Base-by-base conservation (phyloP, 1,139 yeast genomes). In the Kodamaea sp. region DNA sequence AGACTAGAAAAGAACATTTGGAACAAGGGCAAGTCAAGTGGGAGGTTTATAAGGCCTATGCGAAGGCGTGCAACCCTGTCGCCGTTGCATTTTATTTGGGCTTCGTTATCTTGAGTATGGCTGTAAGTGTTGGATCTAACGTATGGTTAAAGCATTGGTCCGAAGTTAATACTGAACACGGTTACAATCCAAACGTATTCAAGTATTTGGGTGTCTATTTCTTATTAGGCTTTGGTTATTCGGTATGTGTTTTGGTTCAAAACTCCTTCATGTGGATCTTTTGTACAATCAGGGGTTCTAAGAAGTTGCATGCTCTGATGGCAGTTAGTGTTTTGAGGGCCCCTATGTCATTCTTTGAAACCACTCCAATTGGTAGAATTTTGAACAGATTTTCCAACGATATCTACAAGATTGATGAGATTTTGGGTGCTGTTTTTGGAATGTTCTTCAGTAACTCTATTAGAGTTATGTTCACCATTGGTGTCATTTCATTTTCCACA, bases 81-180 rank as follows among this genome's bases (percentile, higher is more conserved):
- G 80, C 79, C 45, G 96, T 90, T 12, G 24, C 67, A 1, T 47
- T 81, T 3, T 80, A 82, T 53, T 53, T 87, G 37, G 41, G 61
- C 27, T 68, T 74, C 42, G 70, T 80, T 28, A 52, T 83, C 14
- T 36, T 61, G 11, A 73, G 89, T 1, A 84, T 81, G 74, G 63
- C 76, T 14, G 57, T 85, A 29, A 75, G 80, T 38, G 55, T 51
- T 40, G 44, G 44, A 13, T 61, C 90, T 28, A 88, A 83, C 54
- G 76, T 92, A 34, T 92, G 98, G 98, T 77, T 92, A 53, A 92
- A 92, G 58, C 90, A 88, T 57, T 94, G 98, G 98, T 88, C 97
- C 7, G 98, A 92, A 56, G 78, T 84, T 23, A 92, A 92, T 55
- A 73, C 89, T 4, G 66, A 60, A 29, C 57, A 66, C 28, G 94